A percentile compares a stretch with the other conserved stretches of the same genome.
These are phyloP conservation scores for Gentiana macrophylla DNA, from an alignment of 257 asterid genomes.

Conservation along the genomic window DNA sequence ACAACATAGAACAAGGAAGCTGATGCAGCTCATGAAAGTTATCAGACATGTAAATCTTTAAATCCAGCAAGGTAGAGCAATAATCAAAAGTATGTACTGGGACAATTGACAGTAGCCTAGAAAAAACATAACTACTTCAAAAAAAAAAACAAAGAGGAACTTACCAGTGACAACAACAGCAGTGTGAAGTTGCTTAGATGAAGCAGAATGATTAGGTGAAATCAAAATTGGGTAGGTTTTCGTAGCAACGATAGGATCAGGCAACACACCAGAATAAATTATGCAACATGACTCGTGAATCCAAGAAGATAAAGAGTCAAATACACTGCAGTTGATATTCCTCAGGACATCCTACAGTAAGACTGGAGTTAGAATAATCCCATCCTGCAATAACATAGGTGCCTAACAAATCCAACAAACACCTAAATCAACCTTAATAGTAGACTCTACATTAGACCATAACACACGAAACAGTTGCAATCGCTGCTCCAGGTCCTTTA, in stretches of 20 bases:
- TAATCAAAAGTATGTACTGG: background rate
- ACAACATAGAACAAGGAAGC: background rate
- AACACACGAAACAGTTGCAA: constrained; percentile 42
- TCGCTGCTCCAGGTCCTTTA: constrained; percentile 12
- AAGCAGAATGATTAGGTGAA: constrained; percentile 22
- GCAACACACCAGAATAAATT: constrained; percentile 32
- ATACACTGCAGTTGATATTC: constrained; percentile 48
- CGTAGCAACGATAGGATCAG: constrained; percentile 26
- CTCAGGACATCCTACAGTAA: constrained; percentile 57
- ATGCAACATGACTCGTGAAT: constrained; percentile 45
- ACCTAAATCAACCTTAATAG: constrained; percentile 35
- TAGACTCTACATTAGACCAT: constrained; percentile 60
- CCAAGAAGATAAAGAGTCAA: constrained; percentile 58
- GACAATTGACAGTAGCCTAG: background rate
- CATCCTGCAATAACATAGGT: background rate
- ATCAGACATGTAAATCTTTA: background rate
- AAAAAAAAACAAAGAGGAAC: constrained; percentile 17
- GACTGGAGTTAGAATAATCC: background rate
- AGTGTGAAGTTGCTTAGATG: constrained; percentile 53
- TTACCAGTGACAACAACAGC: constrained; percentile 75
- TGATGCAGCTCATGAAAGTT: background rate
- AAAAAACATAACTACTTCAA: background rate
- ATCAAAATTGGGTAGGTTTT: constrained; percentile 45
- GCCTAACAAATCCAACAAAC: background rate
- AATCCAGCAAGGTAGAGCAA: background rate